Evolutionary conservation across 305 asterid genomes (phyloP), one percentile per base, ranked within the genome.

Genomic region (Fraxinus baroniana): DNA sequence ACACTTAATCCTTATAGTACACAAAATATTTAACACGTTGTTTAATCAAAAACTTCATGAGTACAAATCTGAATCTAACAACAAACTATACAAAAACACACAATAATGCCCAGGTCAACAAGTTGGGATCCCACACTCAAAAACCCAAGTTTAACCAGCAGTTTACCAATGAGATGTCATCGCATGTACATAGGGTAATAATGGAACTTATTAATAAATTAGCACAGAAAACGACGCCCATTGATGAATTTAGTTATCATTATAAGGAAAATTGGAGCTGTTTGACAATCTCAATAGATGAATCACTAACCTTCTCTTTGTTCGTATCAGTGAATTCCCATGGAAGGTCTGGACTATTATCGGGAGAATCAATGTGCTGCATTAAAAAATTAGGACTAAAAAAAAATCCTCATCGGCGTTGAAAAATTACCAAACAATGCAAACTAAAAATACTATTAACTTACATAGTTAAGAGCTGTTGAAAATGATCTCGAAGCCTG

Each of bases 281-380:
- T 22, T 73, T 46, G 37, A 46, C 8, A 55, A 75, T 44, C 46
- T 2, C 36, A 77, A 74, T 68, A 66, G 60, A 30, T 28, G 37
- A 83, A 18, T 6, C 64, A 70, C 91, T 78, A 80, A 94, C 98
- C 97, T 93, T 94, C 37, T 78, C 83, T 80, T 90, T 90, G 91
- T 94, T 95, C 39, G 89, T 76, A 35, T 83, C 94, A 3, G 85
- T 82, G 90, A 95, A 95, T 88, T 92, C 94, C 99, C 99, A 95
- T 17, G 94, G 95, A 80, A 91, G 85, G 85, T 89, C 92, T 4
- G 98, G 92, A 5, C 91, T 94, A 84, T 95, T 95, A 81, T 95
- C 99, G 75, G 98, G 94, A 60, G 92, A 30, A 85, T 95, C 94
- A 83, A 95, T 80, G 83, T 95, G 99, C 99, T 95, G 87, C 92